phyloP scores from a whole-genome alignment of 2,329 filamentous ascomycete genomes.

The Colletotrichum sojae region DNA sequence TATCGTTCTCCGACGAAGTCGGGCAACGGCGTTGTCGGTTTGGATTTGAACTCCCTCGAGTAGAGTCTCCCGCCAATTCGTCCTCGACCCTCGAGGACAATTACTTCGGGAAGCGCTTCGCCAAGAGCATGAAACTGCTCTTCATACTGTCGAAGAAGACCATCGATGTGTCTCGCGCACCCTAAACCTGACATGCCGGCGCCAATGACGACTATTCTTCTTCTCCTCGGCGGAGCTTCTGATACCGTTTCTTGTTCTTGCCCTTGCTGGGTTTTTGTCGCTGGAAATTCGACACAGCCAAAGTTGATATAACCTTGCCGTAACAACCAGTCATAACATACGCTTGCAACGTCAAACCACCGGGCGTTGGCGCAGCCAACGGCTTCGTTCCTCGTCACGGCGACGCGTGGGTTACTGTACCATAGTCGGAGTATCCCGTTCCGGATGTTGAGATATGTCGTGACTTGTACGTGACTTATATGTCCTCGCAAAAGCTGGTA shows the following conservation, averaged over 20 bases:
- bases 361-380: conserved; percentile 89
- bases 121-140: conserved; percentile 75
- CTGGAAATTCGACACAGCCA: conserved; percentile 84
- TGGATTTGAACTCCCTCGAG: conserved; percentile 79
- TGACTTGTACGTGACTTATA: conserved; percentile 90
- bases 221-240: conserved; percentile 53
- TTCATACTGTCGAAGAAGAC: conserved; percentile 85
- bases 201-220: conserved; percentile 88
- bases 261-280: conserved; percentile 48
- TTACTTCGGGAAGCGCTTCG: conserved; percentile 79
- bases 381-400: conserved; percentile 87
- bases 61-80: conserved; percentile 94
- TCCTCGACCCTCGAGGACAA: conserved; percentile 88
- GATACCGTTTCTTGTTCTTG: conserved; percentile 59
- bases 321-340: conserved; percentile 94
- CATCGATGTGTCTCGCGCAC: conserved; percentile 91
- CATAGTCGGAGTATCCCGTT: conserved; percentile 94
- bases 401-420: conserved; percentile 87
- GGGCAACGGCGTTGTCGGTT: conserved; percentile 64
- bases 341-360: conserved; percentile 89
- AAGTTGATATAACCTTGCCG: conserved; percentile 97
- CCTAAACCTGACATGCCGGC: conserved; percentile 95
- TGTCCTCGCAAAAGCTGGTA: conserved; percentile 84
- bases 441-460: conserved; percentile 94
- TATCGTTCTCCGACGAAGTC: conserved; percentile 72